Evolutionary conservation across 352 stramenopile genomes (phyloP).

Genomic region (Phytophthora quininea): DNA sequence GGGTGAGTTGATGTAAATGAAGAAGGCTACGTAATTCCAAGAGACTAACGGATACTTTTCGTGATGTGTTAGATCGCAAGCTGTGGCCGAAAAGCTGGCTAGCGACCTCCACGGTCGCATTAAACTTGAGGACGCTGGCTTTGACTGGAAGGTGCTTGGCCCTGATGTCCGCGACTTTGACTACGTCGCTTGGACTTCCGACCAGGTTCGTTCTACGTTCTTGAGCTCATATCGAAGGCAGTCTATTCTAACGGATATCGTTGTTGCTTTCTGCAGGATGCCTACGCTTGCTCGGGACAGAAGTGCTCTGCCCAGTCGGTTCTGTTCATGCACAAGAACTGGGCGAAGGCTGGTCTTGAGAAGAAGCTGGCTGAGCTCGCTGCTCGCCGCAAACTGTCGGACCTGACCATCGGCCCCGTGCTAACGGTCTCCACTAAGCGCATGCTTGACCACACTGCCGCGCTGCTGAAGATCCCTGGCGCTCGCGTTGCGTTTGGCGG

Average conservation of each 20-base stretch:
- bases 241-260: constrained; percentile 5
- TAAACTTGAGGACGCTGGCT: constrained; percentile 98
- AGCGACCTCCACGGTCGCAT: constrained; percentile 92
- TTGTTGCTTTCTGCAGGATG: constrained; percentile 69
- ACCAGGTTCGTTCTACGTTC: constrained; percentile 73
- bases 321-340: constrained; percentile 99
- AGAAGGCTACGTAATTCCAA: not conserved
- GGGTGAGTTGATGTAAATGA: constrained; percentile 51
- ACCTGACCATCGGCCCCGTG: constrained; percentile 97
- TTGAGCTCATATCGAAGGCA: not conserved
- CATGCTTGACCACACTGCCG: constrained; percentile 94
- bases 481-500: constrained; percentile 96
- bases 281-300: constrained; percentile 97
- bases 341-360: constrained; percentile 90
- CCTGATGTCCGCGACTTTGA: constrained; percentile 96
- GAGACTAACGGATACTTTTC: not conserved
- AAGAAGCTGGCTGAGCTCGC: constrained; percentile 94
- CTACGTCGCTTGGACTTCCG: constrained; percentile 97
- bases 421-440: constrained; percentile 96
- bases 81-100: constrained; percentile 93
- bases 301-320: constrained; percentile 99
- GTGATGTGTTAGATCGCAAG: constrained; percentile 66
- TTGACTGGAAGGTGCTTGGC: constrained; percentile 98
- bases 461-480: constrained; percentile 93
- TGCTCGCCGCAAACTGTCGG: constrained; percentile 88